A percentile compares a stretch with the other conserved stretches of the same genome.
Evolutionary conservation across 2,329 filamentous ascomycete species (phyloP).

Genomic region (Talaromyces sp.): DNA sequence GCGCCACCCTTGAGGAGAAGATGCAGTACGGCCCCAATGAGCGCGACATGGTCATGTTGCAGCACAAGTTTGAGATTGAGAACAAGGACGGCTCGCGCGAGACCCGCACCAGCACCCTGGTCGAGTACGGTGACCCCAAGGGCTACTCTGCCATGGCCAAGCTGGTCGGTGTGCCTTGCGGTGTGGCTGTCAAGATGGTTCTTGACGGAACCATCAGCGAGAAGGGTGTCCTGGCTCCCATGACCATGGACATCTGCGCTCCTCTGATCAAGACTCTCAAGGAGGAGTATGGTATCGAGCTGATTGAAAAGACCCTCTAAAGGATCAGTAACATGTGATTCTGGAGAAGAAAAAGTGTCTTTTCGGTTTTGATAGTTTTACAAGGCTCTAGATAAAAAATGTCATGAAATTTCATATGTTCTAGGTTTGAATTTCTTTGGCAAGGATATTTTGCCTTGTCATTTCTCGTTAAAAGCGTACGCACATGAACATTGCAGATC

Average conservation of each 20-base stretch:
- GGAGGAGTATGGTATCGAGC: conserved; percentile 68
- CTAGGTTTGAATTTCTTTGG: background rate
- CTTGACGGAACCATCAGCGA: conserved; percentile 67
- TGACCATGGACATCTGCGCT: conserved; percentile 64
- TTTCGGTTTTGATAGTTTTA: background rate
- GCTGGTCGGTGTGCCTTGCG: conserved; percentile 23
- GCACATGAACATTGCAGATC: background rate
- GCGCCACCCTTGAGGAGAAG: conserved; percentile 82
- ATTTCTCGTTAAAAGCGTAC: background rate
- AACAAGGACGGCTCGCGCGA: conserved; percentile 12
- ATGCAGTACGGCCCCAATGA: conserved; percentile 80
- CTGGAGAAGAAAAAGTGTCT: background rate
- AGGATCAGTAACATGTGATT: background rate
- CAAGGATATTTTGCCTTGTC: background rate
- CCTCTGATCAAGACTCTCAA: conserved; percentile 72
- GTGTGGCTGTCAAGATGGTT: conserved; percentile 70
- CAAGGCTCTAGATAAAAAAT: background rate
- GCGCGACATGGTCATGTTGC: conserved; percentile 70
- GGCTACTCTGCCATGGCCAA: conserved; percentile 15
- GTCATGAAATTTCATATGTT: background rate
- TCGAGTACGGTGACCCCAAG: conserved; percentile 13
- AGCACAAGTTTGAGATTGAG: conserved; percentile 49
- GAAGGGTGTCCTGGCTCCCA: conserved; percentile 71
- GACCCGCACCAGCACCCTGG: conserved; percentile 13
- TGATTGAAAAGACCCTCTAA: conserved; percentile 60